A percentile compares a stretch with the other conserved stretches of the same genome.
phyloP scores from a whole-genome alignment of 2,329 filamentous ascomycete species.

The Monilinia vaccinii-corymbosi region DNA sequence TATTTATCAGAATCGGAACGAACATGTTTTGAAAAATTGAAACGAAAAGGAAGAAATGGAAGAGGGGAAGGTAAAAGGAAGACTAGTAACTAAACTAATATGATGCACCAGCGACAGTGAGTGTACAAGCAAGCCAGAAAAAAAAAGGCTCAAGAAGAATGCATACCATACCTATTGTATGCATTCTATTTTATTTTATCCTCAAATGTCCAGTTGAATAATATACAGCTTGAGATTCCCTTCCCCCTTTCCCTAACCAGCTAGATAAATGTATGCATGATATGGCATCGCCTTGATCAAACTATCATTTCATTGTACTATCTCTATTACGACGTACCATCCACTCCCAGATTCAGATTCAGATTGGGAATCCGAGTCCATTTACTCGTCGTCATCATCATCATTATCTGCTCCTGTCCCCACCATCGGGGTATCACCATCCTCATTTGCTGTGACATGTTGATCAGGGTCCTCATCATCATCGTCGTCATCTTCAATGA shows the following conservation, averaged over 20 bases:
- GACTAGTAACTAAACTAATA: no score
- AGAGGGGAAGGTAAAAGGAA: no score
- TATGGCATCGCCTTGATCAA: not conserved
- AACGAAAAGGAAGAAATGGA: no score
- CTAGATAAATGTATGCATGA: not conserved
- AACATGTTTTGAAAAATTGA: no score
- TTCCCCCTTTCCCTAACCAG: not conserved
- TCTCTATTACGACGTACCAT: not conserved
- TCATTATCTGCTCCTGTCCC: slow-evolving; percentile 19
- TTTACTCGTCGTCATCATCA: slow-evolving; percentile 2
- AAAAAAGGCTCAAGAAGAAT: no score
- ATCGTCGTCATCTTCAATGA: slow-evolving; percentile 28
- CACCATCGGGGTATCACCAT: slow-evolving; percentile 27
- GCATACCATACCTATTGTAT: no score
- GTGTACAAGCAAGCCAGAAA: no score
- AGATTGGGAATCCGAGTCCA: not conserved
- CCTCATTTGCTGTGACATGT: slow-evolving; percentile 21
- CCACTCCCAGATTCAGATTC: not conserved
- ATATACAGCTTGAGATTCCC: not conserved
- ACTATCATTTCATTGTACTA: not conserved
- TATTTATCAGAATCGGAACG: no score
- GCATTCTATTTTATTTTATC: not conserved
- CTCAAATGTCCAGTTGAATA: not conserved
- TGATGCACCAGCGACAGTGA: no score
- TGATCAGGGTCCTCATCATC: slow-evolving; percentile 19